phyloP scores from a whole-genome alignment of 1,139 yeast genomes.

The Eremothecium cymbalariae region DNA sequence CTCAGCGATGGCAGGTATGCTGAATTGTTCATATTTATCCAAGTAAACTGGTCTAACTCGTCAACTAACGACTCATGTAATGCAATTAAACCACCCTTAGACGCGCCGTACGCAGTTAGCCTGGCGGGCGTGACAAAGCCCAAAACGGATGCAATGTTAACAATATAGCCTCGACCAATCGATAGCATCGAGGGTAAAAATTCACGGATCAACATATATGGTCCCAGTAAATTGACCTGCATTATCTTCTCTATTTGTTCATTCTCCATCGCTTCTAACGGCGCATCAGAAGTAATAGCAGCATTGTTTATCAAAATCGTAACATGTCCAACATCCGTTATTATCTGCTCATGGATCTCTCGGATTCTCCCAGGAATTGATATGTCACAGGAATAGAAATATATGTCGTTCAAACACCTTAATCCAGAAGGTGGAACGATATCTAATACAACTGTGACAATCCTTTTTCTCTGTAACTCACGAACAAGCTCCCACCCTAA shows the following conservation, averaged over 20 bases:
- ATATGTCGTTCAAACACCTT: constrained; percentile 36
- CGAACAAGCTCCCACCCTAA: constrained; percentile 59
- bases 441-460: constrained; percentile 59
- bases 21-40: constrained; percentile 19
- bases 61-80: constrained; percentile 74
- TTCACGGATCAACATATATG: constrained; percentile 59
- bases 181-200: constrained; percentile 66
- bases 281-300: constrained; percentile 56
- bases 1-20: constrained; percentile 12
- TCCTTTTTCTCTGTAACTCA: constrained; percentile 37
- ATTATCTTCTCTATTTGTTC: constrained; percentile 55
- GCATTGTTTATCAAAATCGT: constrained; percentile 77
- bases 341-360: constrained; percentile 35
- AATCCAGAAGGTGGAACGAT: constrained; percentile 36
- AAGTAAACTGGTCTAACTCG: constrained; percentile 52
- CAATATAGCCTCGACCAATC: constrained; percentile 61
- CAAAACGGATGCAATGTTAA: constrained; percentile 73
- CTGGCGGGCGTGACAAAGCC: constrained; percentile 83
- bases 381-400: constrained; percentile 63
- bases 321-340: constrained; percentile 44
- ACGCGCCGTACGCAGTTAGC: constrained; percentile 74
- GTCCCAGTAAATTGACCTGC: constrained; percentile 58
- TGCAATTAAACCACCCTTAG: constrained; percentile 79
- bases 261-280: constrained; percentile 45
- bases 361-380: constrained; percentile 41